Evolutionary conservation across 805 yeast species (phyloP), one percentile per base, ranked within the genome.

Genomic region (Metschnikowia kunwiensis): DNA sequence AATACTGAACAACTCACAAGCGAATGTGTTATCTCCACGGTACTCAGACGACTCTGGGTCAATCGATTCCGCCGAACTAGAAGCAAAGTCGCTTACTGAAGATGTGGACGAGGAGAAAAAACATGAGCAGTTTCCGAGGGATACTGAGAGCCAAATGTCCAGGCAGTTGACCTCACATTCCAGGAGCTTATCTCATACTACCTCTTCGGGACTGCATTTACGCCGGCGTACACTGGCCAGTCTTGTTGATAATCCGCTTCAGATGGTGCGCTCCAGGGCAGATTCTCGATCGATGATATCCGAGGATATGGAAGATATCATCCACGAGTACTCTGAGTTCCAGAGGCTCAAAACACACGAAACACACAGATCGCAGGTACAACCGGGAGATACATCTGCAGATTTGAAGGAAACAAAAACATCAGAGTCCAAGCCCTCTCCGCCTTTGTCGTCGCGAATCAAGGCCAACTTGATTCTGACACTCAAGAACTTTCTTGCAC

Each of bases 401-500:
- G 20, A 27, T 5, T 11, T 4, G 14, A 11, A 10, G 26, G 14
- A 24, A 12, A 10, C 5, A 10, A 7, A 6, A 5, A 17, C 11
- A 1, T 5, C 20, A 2, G 12, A 27, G 5, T 11, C 6, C 23
- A 13, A 12, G 0, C 14, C 16, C 7, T 10, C 5, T 10, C 19
- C 21, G 7, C 32, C 32, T 8, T 16, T 15, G 12, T 16, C 26
- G 5, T 10, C 12, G 7, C 27, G 24, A 5, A 11, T 36, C 28
- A 31, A 26, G 21, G 24, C 25, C 11, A 24, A 32, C 13, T 21
- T 40, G 10, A 9, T 37, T 13, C 36, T 27, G 28, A 42, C 44
- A 15, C 64, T 61, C 38, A 63, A 74, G 34, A 83, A 81, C 55
- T 76, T 81, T 38, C 47, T 65, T 20, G 70, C 88, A 21, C 95